phyloP scores from a whole-genome alignment of 805 yeast species.

The Zygosaccharomyces lentus region DNA sequence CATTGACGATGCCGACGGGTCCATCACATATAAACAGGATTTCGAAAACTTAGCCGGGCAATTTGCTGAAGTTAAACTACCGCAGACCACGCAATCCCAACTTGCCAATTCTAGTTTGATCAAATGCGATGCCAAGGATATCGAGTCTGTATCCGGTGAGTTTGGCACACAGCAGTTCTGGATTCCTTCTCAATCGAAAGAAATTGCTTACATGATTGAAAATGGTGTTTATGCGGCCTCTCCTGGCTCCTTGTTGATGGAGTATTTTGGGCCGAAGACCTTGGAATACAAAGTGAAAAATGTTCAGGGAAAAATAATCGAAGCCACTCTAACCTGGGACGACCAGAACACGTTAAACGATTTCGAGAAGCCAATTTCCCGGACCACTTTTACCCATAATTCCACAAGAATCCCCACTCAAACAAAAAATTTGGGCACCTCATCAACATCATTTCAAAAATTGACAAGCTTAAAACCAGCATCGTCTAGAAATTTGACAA shows the following conservation, averaged over 20 bases:
- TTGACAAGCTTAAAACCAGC: slow-evolving; percentile 8
- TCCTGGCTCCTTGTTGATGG: slow-evolving; percentile 42
- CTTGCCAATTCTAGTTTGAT: slow-evolving; percentile 33
- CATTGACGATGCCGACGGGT: slow-evolving; percentile 41
- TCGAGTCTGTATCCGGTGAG: slow-evolving; percentile 36
- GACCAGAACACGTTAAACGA: slow-evolving; percentile 37
- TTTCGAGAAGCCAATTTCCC: slow-evolving; percentile 18
- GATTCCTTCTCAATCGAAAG: slow-evolving; percentile 47
- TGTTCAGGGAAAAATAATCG: slow-evolving; percentile 32
- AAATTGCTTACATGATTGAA: slow-evolving; percentile 40
- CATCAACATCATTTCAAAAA: slow-evolving; percentile 12
- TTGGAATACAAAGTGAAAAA: slow-evolving; percentile 41
- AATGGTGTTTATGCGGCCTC: slow-evolving; percentile 46
- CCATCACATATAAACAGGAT: slow-evolving; percentile 44
- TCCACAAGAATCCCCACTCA: slow-evolving; percentile 14
- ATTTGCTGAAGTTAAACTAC: slow-evolving; percentile 36
- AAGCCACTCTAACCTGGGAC: slow-evolving; percentile 36
- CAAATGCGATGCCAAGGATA: slow-evolving; percentile 40
- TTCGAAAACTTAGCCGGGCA: slow-evolving; percentile 47
- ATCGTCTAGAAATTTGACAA: not conserved
- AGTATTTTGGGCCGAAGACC: slow-evolving; percentile 36
- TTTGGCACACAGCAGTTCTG: slow-evolving; percentile 45
- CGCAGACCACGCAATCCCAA: slow-evolving; percentile 37
- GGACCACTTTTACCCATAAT: slow-evolving; percentile 4
- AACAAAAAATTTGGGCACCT: no score